These are phyloP conservation scores for Silene uniflora DNA, from an alignment of 148 eudicot genomes.

Conservation along the genomic window DNA sequence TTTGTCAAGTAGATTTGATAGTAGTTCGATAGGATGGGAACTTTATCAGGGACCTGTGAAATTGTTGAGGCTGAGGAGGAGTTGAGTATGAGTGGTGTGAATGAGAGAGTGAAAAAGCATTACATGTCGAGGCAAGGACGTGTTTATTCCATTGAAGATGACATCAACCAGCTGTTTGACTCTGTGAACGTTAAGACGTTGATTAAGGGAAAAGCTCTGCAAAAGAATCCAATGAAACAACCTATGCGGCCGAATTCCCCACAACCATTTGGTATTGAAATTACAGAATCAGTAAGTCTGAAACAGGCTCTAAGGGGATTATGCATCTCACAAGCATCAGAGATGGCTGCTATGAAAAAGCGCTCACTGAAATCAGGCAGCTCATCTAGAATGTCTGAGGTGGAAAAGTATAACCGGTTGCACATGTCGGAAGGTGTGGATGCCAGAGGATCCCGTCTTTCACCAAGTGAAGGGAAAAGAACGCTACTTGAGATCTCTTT, in stretches of 20 bases:
- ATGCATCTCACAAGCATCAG: conserved; percentile 85
- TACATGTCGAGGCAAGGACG: conserved; percentile 40
- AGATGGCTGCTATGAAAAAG: conserved; percentile 77
- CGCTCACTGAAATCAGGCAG: conserved; percentile 40
- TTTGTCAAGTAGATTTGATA: background rate
- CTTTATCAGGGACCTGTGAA: conserved; percentile 42
- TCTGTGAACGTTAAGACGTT: conserved; percentile 51
- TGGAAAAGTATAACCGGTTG: conserved; percentile 35
- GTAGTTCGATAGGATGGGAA: conserved; percentile 31
- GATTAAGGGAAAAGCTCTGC: conserved; percentile 33
- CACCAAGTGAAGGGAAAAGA: conserved; percentile 33
- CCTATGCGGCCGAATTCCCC: conserved; percentile 52
- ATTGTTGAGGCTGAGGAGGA: conserved; percentile 64
- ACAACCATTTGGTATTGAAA: conserved; percentile 50
- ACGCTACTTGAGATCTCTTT: conserved; percentile 45
- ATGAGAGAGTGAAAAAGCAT: conserved; percentile 27
- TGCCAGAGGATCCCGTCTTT: conserved; percentile 27
- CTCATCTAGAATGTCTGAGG: conserved; percentile 41
- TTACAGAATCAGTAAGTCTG: conserved; percentile 60
- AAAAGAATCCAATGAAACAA: conserved; percentile 65
- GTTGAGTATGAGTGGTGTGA: conserved; percentile 12
- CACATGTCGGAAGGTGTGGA: conserved; percentile 38
- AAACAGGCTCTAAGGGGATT: conserved; percentile 85
- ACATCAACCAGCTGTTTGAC: conserved; percentile 68
- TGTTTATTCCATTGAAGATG: conserved; percentile 62